Evolutionary conservation across 2,329 filamentous ascomycete genomes (phyloP).

Genomic region (Scedosporium aurantiacum): DNA sequence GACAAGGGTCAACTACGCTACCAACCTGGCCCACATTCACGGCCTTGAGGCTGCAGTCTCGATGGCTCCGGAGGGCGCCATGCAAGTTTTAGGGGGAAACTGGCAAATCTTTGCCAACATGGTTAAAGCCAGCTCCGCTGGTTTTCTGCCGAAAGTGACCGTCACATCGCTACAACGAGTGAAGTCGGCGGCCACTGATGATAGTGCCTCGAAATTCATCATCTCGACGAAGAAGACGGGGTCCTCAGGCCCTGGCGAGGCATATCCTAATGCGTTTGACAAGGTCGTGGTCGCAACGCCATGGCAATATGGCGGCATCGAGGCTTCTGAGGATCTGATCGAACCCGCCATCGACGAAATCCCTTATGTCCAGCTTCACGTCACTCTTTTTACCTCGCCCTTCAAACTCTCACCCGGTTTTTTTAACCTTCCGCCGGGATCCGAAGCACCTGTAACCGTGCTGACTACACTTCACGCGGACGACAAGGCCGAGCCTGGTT

Average conservation of each 20-base stretch:
- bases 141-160: conserved; percentile 53
- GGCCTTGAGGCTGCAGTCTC: conserved; percentile 86
- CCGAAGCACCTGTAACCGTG: conserved; percentile 57
- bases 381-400: conserved; percentile 78
- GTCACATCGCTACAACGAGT: conserved; percentile 50
- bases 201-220: conserved; percentile 31
- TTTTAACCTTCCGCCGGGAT: conserved; percentile 55
- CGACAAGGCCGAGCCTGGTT: conserved; percentile 38
- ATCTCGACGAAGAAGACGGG: conserved; percentile 25
- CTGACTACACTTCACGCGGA: conserved; percentile 67
- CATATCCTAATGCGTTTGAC: conserved; percentile 53
- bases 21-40: conserved; percentile 77
- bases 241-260: conserved; percentile 17
- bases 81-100: conserved; percentile 73
- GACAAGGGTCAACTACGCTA: conserved; percentile 89
- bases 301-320: conserved; percentile 67
- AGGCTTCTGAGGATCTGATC: conserved; percentile 51
- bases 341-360: conserved; percentile 62
- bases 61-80: conserved; percentile 77
- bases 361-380: conserved; percentile 79
- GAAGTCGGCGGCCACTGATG: conserved; percentile 26
- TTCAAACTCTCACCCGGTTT: conserved; percentile 58
- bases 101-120: conserved; percentile 90
- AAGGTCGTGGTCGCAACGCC: conserved; percentile 75
- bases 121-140: conserved; percentile 53